These are phyloP conservation scores for Solanum corneliomulleri DNA, from an alignment of 257 asterid species.

Conservation along the genomic window DNA sequence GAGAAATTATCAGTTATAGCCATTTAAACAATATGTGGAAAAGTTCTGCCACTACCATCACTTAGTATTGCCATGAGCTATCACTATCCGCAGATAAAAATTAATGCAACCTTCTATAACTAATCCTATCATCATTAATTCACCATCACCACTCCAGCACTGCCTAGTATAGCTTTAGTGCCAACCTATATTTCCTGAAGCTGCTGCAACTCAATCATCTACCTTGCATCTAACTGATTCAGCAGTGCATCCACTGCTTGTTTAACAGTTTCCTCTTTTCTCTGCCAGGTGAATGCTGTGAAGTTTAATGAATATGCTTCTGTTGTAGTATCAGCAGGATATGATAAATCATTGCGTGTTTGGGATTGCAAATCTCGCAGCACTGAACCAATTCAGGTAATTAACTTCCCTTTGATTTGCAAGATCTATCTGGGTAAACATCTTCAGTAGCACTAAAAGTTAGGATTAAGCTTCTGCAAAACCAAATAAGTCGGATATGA, in stretches of 20 bases:
- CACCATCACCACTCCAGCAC: background rate
- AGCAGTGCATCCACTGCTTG: background rate
- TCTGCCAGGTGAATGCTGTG: constrained; percentile 75
- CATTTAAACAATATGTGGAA: background rate
- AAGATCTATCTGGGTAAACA: background rate
- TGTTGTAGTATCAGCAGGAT: constrained; percentile 88
- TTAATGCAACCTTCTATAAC: background rate
- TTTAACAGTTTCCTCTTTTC: background rate
- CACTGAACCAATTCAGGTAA: constrained; percentile 88
- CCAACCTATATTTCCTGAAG: background rate
- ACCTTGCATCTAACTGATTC: background rate
- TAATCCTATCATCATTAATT: background rate
- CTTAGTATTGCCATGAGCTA: background rate
- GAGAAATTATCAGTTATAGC: background rate
- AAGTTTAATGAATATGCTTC: constrained; percentile 73
- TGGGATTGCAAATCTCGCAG: constrained; percentile 99
- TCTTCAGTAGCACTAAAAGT: background rate
- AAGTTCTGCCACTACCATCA: background rate
- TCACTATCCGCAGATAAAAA: background rate
- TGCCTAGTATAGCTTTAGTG: background rate
- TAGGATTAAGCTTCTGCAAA: background rate
- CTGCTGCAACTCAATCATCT: background rate
- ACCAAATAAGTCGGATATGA: background rate
- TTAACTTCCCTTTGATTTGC: background rate
- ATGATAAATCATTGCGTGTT: constrained; percentile 82